Conservation (phyloP, 2,329 filamentous ascomycete species). For the Aspergillus melleus region DNA sequence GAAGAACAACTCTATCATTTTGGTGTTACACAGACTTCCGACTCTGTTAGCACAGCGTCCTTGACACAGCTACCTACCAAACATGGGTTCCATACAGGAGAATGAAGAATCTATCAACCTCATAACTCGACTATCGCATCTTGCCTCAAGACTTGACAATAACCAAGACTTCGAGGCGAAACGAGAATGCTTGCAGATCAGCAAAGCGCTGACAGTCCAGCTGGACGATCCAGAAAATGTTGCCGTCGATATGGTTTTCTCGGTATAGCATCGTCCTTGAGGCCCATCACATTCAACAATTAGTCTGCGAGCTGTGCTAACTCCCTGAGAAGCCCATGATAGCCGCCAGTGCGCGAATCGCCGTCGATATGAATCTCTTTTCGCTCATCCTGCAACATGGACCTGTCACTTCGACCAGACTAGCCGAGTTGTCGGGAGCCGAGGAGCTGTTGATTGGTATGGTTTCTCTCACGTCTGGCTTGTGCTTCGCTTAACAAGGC, state of each 20-base stretch:
- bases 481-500: neutral
- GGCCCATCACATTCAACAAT: neutral
- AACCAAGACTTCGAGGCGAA: neutral
- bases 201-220: constrained; percentile 4
- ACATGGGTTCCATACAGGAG: neutral
- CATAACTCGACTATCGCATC: neutral
- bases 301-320: neutral
- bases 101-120: neutral
- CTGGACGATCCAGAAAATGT: constrained; percentile 4
- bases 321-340: constrained; percentile 2
- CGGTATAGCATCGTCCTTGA: neutral
- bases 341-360: neutral
- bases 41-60: no score
- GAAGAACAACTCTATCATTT: no score
- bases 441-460: neutral
- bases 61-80: neutral
- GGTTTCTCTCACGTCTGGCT: no score
- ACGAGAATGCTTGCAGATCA: neutral
- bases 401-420: neutral
- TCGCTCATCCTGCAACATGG: neutral
- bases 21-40: no score
- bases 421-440: neutral
- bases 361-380: constrained; percentile 4
- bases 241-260: constrained; percentile 4
- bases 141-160: neutral